phyloP scores from a whole-genome alignment of 129 eudicot species.

The Flaveria linearis region DNA sequence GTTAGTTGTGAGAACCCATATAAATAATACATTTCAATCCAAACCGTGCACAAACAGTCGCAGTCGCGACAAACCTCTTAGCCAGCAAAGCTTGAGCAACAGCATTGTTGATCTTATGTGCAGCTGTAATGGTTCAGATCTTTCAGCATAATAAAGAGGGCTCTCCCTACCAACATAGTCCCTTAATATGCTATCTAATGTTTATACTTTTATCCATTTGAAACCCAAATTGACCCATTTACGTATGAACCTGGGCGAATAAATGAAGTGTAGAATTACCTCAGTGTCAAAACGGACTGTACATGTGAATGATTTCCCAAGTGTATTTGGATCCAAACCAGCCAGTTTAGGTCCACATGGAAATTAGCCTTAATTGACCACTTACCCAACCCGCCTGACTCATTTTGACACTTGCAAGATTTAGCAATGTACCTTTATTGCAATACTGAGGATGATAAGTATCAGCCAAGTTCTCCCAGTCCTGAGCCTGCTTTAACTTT shows the following conservation, averaged over 20 bases:
- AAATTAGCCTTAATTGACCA: background rate
- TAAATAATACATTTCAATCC: too few relatives aligned
- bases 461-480: constrained; percentile 62
- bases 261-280: constrained; percentile 48
- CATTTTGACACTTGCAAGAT: background rate
- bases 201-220: background rate
- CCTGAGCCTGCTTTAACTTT: constrained; percentile 44
- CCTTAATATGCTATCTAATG: too few relatives aligned
- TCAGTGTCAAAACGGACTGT: constrained; percentile 88
- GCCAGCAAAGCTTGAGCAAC: too few relatives aligned
- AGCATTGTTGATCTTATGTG: too few relatives aligned
- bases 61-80: too few relatives aligned
- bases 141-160: too few relatives aligned
- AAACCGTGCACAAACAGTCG: too few relatives aligned
- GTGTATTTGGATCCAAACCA: background rate
- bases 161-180: too few relatives aligned
- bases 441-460: constrained; percentile 52
- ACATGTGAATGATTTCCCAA: constrained; percentile 87
- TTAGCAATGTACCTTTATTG: constrained; percentile 49
- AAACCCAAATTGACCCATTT: background rate
- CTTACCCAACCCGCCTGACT: background rate
- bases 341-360: background rate
- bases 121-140: too few relatives aligned
- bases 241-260: background rate
- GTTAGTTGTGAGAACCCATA: too few relatives aligned